Percentiles rank a stretch among this genome's conserved stretches.
These are phyloP conservation scores for Hypoxylon trugodes DNA, from an alignment of 495 filamentous ascomycete species.

Conservation along the genomic window DNA sequence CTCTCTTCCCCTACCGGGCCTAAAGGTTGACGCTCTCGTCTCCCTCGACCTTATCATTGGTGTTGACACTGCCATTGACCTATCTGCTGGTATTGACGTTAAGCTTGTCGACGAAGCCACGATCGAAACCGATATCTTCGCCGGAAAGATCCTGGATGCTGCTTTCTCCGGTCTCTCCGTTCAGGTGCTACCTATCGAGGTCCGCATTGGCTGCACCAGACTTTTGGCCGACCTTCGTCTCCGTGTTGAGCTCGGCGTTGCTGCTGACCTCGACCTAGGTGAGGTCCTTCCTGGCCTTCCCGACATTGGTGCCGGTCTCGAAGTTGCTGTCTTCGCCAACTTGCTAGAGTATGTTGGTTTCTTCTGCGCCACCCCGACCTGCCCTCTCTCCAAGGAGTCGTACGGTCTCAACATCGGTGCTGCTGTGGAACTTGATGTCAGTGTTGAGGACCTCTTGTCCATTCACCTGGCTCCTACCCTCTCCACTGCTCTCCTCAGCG, in stretches of 20 bases:
- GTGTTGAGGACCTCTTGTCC: constrained; percentile 47
- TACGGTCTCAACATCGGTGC: constrained; percentile 51
- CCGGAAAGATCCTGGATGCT: constrained; percentile 50
- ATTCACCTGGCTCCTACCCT: constrained; percentile 48
- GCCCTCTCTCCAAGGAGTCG: constrained; percentile 45
- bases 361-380: constrained; percentile 43
- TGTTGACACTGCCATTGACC: constrained; percentile 49
- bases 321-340: constrained; percentile 52
- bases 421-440: constrained; percentile 47
- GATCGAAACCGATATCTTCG: constrained; percentile 50
- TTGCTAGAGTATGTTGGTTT: constrained; percentile 53
- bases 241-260: constrained; percentile 41
- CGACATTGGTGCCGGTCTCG: constrained; percentile 50
- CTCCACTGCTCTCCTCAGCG: constrained; percentile 48
- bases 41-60: constrained; percentile 52
- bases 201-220: constrained; percentile 46
- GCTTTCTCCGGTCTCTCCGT: constrained; percentile 41
- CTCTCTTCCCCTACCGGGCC: constrained; percentile 44
- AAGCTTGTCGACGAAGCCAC: constrained; percentile 49
- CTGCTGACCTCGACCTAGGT: constrained; percentile 38
- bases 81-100: constrained; percentile 53
- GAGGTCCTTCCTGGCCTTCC: constrained; percentile 40
- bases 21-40: constrained; percentile 49
- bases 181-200: constrained; percentile 45
- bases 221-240: constrained; percentile 44